These are phyloP conservation scores for Ophiocordyceps camponoti-floridani DNA, from an alignment of 2,329 filamentous ascomycete species.

Conservation along the genomic window DNA sequence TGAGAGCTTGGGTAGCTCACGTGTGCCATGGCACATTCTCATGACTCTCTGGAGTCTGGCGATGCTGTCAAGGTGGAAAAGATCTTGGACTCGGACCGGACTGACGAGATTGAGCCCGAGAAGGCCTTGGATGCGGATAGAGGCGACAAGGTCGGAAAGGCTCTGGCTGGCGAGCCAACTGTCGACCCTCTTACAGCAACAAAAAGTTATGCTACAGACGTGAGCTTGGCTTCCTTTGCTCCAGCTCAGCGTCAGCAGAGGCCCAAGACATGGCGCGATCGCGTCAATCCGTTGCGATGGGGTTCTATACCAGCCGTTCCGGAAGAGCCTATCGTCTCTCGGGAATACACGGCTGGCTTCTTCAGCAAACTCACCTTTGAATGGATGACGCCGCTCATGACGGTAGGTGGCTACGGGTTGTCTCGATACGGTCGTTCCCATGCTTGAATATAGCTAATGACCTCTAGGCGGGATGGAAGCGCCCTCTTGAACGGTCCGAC, in stretches of 20 bases:
- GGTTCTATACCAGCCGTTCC: conserved; percentile 36
- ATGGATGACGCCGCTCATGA: conserved; percentile 85
- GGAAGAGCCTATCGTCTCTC: conserved; percentile 32
- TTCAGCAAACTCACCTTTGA: conserved; percentile 66
- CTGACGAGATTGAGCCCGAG: too few species aligned
- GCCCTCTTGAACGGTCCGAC: conserved; percentile 66
- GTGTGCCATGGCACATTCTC: background rate
- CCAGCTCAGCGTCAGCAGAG: background rate
- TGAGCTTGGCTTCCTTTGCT: conserved; percentile 23
- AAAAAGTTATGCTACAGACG: conserved; percentile 34
- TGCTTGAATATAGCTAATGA: background rate
- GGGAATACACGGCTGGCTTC: conserved; percentile 56
- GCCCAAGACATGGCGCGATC: conserved; percentile 41
- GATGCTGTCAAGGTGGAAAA: background rate
- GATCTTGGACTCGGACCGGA: background rate
- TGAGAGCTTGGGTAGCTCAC: background rate
- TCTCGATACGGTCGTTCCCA: conserved; percentile 3
- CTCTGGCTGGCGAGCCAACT: background rate
- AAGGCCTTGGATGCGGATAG: too few species aligned
- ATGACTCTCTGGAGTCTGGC: background rate
- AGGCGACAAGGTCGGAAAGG: too few species aligned
- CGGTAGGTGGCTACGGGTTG: conserved; percentile 22
- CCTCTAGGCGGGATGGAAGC: conserved; percentile 59
- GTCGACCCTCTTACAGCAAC: conserved; percentile 11
- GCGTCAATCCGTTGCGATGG: conserved; percentile 43